phyloP scores from a whole-genome alignment of 768 basidiomycete species.

The Hygrocybe coccinea region DNA sequence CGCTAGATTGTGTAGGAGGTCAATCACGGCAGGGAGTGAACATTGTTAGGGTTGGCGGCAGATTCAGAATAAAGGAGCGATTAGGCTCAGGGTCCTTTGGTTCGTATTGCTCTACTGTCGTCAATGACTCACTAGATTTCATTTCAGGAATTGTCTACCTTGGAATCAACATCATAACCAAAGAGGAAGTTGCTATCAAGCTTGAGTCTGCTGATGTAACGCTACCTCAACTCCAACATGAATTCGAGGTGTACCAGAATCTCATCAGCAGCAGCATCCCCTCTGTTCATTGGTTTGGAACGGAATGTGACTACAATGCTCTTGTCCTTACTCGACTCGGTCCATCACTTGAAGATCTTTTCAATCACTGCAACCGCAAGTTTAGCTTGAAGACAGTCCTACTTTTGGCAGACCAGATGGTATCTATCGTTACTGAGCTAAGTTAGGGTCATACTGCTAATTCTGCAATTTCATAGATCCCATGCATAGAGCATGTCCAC shows the following conservation, averaged over 20 bases:
- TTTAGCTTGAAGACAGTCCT: constrained; percentile 74
- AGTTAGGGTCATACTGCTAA: constrained; percentile 22
- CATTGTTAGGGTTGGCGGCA: no score
- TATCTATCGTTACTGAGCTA: constrained; percentile 28
- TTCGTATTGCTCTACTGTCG: neutral
- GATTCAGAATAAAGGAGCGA: no score
- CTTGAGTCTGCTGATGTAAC: constrained; percentile 56
- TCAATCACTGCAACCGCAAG: constrained; percentile 70
- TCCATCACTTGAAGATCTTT: constrained; percentile 58
- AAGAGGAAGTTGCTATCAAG: constrained; percentile 81
- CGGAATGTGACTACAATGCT: constrained; percentile 40
- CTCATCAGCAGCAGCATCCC: constrained; percentile 77
- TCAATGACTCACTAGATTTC: neutral
- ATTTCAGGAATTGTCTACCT: constrained; percentile 69
- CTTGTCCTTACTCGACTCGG: constrained; percentile 74
- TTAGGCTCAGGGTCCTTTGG: no score
- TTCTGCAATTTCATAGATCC: constrained; percentile 45
- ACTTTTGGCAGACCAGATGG: constrained; percentile 73
- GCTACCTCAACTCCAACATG: constrained; percentile 62
- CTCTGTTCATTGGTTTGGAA: constrained; percentile 65
- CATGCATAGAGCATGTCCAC: constrained; percentile 78
- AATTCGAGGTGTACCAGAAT: constrained; percentile 62
- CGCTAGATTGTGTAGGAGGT: no score
- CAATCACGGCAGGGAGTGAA: no score
- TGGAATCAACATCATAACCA: constrained; percentile 76